Base-by-base conservation (phyloP, 2,329 filamentous ascomycete genomes). In the Fusarium caatingaense region DNA sequence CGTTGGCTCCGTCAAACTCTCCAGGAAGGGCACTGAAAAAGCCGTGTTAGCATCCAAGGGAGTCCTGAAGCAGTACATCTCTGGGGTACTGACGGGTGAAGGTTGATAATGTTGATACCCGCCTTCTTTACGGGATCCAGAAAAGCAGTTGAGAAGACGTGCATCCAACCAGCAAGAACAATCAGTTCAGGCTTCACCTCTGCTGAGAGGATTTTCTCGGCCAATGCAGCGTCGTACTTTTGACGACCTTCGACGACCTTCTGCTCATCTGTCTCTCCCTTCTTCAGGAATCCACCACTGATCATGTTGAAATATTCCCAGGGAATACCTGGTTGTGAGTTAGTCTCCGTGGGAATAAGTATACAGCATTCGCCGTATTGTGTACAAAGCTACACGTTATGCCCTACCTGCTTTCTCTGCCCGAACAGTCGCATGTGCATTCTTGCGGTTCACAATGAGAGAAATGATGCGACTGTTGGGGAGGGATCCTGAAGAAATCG, bases 141-240 rank as follows among this genome's bases (percentile, higher is more conserved):
- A 77, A 97, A 96, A 2, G 84, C 82, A 4, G 84, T 83, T 0
- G 89, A 90, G 50, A 97, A 87, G 60, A 97, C 91, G 78, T 96
- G 91, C 93, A 97, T 97, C 87, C 92, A 97, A 4, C 94, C 93
- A 6, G 92, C 91, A 71, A 94, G 92, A 11, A 96, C 91, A 50
- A 97, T 88, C 57, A 97, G 80, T 57, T 94, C 88, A 0, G 93
- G 93, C 60, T 80, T 80, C 68, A 91, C 87, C 7, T 86, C 45
- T n/a, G 54, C 27, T 34, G 50, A 64, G 12, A 64, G 59, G 55
- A 97, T 86, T 64, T 91, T 84, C 44, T 85, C 79, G 0, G 93
- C 92, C 67, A 97, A 83, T 45, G 92, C 92, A 16, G 88, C 87
- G 77, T 97, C 93, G 79, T 96, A 97, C 60, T 97, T 68, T n/a